phyloP scores from a whole-genome alignment of 192 early-diverging fungal genomes.

The Fimicolochytrium jonesii region DNA sequence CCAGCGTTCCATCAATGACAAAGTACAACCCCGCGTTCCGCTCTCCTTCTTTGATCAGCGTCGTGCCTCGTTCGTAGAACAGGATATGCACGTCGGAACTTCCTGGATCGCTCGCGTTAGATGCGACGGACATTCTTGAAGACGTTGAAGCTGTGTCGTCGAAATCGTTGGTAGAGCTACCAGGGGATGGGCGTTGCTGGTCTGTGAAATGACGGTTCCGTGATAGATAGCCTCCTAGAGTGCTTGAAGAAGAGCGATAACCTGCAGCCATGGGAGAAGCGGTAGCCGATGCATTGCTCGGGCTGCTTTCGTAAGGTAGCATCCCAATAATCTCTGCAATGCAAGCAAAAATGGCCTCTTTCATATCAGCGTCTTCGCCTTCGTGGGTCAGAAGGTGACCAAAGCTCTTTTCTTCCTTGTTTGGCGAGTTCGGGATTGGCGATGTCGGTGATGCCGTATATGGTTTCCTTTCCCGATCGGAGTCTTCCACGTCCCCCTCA shows the following conservation, averaged over 20 bases:
- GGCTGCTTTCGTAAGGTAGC: constrained; percentile 10
- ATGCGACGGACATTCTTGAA: constrained; percentile 11
- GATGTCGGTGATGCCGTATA: too few species aligned
- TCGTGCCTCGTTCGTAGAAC: constrained; percentile 67
- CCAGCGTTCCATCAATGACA: constrained; percentile 86
- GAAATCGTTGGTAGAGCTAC: constrained; percentile 32
- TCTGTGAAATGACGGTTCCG: not conserved
- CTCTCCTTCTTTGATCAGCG: constrained; percentile 80
- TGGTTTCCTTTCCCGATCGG: constrained; percentile 20
- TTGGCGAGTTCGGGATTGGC: too few species aligned
- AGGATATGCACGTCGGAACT: constrained; percentile 30
- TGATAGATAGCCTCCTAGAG: constrained; percentile 8
- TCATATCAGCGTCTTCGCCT: constrained; percentile 44
- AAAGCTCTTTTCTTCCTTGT: too few species aligned
- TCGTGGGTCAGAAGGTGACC: constrained; percentile 11
- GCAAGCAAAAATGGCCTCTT: constrained; percentile 59
- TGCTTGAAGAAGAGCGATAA: not conserved
- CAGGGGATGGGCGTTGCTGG: not conserved
- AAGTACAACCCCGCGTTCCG: constrained; percentile 82
- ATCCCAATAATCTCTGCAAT: constrained; percentile 60
- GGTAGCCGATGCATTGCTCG: constrained; percentile 2
- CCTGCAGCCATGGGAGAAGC: constrained; percentile 2
- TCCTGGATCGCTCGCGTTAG: constrained; percentile 13
- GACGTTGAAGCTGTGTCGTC: constrained; percentile 22
- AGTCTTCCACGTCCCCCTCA: constrained; percentile 29